Evolutionary conservation across 2,329 filamentous ascomycete species (phyloP), one percentile per base, ranked within the genome.

Genomic region (Penicillium sp.): DNA sequence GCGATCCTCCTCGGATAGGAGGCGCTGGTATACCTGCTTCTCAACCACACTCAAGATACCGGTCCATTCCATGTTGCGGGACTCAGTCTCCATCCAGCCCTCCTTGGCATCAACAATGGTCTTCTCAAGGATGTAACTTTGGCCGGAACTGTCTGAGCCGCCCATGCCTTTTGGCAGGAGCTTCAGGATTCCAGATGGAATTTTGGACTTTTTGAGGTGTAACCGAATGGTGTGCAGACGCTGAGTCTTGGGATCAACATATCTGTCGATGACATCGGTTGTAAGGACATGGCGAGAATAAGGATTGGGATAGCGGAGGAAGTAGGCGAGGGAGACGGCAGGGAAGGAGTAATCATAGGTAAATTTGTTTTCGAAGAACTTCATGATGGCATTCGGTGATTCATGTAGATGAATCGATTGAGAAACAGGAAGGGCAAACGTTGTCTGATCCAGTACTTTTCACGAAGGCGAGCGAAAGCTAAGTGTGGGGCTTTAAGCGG

Each of bases 271-370:
- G 68, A 85, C 84, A 74, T 87, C 84, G 64, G 84, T 86, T 47
- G 81, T 84, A 61, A 85, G 76, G 61, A 87, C 84, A 76, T 87
- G 84, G 55, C 78, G 81, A 47, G 81, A 81, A 74, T 86, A 86
- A 27, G 84, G 84, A 64, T 87, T 87, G 1, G 84, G 84, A 65
- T 87, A 87, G 63, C 84, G 84, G 51, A 87, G 80, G 73, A 86
- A 87, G 75, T 86, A 87, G 70, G 84, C 84, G 56, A 87, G 79
- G 45, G 84, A 83, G 51, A 87, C 84, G 65, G 84, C 83, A 57
- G 83, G 79, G 71, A 87, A 86, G 61, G 82, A 80, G 70, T 87
- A 86, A 67, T 83, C 79, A 75, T 86, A 86, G 64, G 77, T 81
- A 71, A 83, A 84, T 62, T 76, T 77, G 62, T 74, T 78, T 64